Evolutionary conservation across 495 filamentous ascomycete species (phyloP).

Genomic region (Apodospora peruviana): DNA sequence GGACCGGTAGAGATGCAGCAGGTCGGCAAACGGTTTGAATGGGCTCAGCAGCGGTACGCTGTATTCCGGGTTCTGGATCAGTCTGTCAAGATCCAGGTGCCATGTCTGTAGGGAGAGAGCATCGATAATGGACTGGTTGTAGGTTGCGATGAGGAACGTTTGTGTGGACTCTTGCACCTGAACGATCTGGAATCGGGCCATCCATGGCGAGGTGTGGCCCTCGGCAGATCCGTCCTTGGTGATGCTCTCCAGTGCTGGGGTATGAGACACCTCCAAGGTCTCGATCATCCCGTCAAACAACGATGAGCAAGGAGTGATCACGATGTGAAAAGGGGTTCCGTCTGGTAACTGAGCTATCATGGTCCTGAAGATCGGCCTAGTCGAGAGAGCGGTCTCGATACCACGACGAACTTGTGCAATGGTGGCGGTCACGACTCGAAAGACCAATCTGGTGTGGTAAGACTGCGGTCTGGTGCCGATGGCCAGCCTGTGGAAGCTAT

Average conservation of each 20-base stretch:
- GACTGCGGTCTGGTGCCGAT: slow-evolving; percentile 7
- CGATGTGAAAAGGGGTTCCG: slow-evolving; percentile 7
- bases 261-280: background rate
- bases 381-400: slow-evolving; percentile 5
- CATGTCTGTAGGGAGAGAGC: slow-evolving; percentile 11
- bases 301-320: background rate
- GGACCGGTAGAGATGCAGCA: slow-evolving; percentile 9
- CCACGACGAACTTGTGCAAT: slow-evolving; percentile 5
- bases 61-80: slow-evolving; percentile 6
- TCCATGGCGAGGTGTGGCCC: slow-evolving; percentile 4
- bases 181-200: slow-evolving; percentile 10
- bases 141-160: slow-evolving; percentile 4
- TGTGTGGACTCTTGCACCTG: background rate
- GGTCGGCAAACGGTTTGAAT: slow-evolving; percentile 20
- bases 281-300: slow-evolving; percentile 8
- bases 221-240: background rate
- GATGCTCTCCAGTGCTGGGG: background rate
- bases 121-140: slow-evolving; percentile 14
- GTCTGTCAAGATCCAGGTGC: slow-evolving; percentile 10
- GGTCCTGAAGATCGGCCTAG: slow-evolving; percentile 11
- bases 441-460: slow-evolving; percentile 9
- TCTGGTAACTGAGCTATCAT: slow-evolving; percentile 6
- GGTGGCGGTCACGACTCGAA: background rate
- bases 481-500: slow-evolving; percentile 4
- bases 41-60: background rate